phyloP scores from a whole-genome alignment of 1,284 basidiomycete species.

The Trichosporon coremiiforme region DNA sequence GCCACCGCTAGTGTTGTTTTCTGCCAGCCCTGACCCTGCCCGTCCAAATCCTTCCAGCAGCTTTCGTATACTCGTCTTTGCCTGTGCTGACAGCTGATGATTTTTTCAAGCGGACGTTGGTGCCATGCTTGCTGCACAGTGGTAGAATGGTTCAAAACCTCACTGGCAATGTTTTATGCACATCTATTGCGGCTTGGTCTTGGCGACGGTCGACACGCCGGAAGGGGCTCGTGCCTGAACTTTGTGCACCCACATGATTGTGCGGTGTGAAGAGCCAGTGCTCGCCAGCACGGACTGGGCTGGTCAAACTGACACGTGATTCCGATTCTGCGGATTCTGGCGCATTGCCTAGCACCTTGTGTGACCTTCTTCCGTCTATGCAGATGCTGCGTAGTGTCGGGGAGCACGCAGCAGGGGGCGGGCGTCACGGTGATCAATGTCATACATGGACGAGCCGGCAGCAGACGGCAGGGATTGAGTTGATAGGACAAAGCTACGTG shows the following conservation, averaged over 20 bases:
- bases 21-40: background rate
- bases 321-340: background rate
- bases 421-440: background rate
- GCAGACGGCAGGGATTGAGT: constrained; percentile 3
- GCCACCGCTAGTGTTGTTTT: background rate
- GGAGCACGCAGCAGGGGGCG: background rate
- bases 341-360: background rate
- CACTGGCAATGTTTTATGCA: background rate
- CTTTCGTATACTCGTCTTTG: background rate
- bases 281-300: background rate
- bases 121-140: too few relatives aligned
- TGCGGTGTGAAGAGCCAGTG: background rate
- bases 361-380: background rate
- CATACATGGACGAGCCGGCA: background rate
- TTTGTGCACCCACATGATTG: background rate
- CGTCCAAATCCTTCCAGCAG: background rate
- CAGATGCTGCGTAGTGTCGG: background rate
- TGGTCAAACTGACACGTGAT: background rate
- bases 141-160: too few relatives aligned
- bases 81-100: too few relatives aligned
- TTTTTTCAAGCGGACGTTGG: too few relatives aligned
- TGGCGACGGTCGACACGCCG: background rate
- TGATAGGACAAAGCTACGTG: constrained; percentile 11
- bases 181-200: background rate
- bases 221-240: background rate